phyloP scores from a whole-genome alignment of 768 basidiomycete species.

The Mycena filopes region DNA sequence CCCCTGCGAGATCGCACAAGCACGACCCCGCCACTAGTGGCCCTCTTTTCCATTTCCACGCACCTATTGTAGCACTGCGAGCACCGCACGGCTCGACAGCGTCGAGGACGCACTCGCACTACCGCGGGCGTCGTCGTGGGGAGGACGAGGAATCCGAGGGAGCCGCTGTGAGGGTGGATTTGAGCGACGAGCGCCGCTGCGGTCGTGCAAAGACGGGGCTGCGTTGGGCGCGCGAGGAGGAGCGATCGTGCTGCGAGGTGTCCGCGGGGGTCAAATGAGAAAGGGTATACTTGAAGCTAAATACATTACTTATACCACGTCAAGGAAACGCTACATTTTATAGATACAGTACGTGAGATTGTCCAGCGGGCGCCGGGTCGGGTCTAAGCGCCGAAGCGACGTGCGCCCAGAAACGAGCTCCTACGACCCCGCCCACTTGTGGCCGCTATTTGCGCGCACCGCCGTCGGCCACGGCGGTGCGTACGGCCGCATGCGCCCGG shows the following conservation, averaged over 20 bases:
- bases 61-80: too few relatives aligned
- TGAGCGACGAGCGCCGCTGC: constrained; percentile 41
- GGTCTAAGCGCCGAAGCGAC: too few relatives aligned
- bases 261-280: not conserved
- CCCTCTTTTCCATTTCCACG: too few relatives aligned
- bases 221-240: constrained; percentile 39
- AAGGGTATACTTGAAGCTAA: too few relatives aligned
- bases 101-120: constrained; percentile 49
- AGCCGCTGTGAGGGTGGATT: constrained; percentile 31
- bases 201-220: constrained; percentile 38
- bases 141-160: constrained; percentile 28
- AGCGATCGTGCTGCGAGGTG: constrained; percentile 32
- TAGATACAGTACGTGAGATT: constrained; percentile 27
- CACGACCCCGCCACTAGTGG: too few relatives aligned
- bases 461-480: constrained; percentile 15
- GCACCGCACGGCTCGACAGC: constrained; percentile 63
- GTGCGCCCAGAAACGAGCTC: too few relatives aligned
- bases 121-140: constrained; percentile 31
- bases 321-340: constrained; percentile 19
- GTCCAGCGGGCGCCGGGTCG: too few relatives aligned
- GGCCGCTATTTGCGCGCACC: not conserved
- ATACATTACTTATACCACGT: too few relatives aligned
- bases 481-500: constrained; percentile 39
- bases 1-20: too few relatives aligned
- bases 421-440: constrained; percentile 23